phyloP scores from a whole-genome alignment of 2,329 filamentous ascomycete species.

The Cladosporium sphaerospermum region DNA sequence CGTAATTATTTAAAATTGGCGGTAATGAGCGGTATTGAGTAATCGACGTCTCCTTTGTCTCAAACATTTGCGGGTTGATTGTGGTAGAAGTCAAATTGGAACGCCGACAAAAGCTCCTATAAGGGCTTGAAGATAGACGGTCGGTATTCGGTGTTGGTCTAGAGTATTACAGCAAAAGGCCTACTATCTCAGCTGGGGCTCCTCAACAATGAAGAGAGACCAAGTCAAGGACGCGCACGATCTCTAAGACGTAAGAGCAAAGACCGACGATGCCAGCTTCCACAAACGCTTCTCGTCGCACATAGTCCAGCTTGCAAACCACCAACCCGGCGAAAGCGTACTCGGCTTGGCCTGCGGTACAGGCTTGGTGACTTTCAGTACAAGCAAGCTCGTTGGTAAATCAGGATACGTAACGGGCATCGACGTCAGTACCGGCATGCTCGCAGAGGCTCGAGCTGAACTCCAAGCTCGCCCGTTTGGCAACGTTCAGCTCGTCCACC shows the following conservation, averaged over 20 bases:
- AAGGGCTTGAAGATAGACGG: too few species aligned
- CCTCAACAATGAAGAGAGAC: not conserved
- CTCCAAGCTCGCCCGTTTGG: slow-evolving; percentile 22
- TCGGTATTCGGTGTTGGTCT: too few species aligned
- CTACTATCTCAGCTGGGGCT: too few species aligned
- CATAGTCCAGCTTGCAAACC: slow-evolving; percentile 27
- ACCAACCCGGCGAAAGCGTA: slow-evolving; percentile 33
- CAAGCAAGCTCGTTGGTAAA: slow-evolving; percentile 33
- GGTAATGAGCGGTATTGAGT: too few species aligned
- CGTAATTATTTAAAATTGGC: too few species aligned
- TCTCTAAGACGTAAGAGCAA: slow-evolving; percentile 31
- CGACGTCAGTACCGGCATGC: slow-evolving; percentile 38
- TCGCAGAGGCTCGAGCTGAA: slow-evolving; percentile 31
- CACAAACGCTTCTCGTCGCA: slow-evolving; percentile 36
- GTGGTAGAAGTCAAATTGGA: too few species aligned
- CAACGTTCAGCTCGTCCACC: slow-evolving; percentile 31
- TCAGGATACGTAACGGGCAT: slow-evolving; percentile 35
- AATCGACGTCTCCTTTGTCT: too few species aligned
- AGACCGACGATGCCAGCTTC: slow-evolving; percentile 37
- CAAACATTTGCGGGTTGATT: too few species aligned
- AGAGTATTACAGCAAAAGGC: too few species aligned
- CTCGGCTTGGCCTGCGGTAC: slow-evolving; percentile 44
- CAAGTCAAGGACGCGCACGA: slow-evolving; percentile 15
- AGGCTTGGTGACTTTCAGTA: slow-evolving; percentile 37
- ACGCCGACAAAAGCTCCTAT: too few species aligned